These are phyloP conservation scores for Fusarium secorum DNA, from an alignment of 2,329 filamentous ascomycete species.

Conservation along the genomic window DNA sequence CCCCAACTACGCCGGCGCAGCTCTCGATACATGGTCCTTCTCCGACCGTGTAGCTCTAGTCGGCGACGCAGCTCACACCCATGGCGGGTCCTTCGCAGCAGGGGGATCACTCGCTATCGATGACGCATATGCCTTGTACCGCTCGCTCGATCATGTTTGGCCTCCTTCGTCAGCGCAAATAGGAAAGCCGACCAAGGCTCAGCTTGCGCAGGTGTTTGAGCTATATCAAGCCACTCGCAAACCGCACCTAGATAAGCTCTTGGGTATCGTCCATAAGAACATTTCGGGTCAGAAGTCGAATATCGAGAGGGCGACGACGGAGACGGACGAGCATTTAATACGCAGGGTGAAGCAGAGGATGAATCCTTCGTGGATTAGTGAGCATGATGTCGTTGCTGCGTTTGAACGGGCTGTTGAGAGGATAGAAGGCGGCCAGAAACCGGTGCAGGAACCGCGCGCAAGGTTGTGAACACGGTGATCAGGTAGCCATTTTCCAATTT, in stretches of 20 bases:
- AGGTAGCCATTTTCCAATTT: background rate
- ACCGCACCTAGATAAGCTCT: conserved; percentile 48
- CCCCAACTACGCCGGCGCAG: conserved; percentile 53
- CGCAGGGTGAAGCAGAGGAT: conserved; percentile 46
- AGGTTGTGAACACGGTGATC: background rate
- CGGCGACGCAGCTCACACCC: conserved; percentile 52
- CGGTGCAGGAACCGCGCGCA: background rate
- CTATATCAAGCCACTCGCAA: conserved; percentile 55
- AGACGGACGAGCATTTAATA: conserved; percentile 51
- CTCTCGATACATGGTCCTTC: conserved; percentile 53
- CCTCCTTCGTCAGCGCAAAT: conserved; percentile 11
- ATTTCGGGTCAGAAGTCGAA: conserved; percentile 11
- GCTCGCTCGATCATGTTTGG: conserved; percentile 50
- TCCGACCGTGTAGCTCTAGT: conserved; percentile 47
- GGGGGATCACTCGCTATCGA: conserved; percentile 52
- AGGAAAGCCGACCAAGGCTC: conserved; percentile 14
- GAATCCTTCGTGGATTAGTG: conserved; percentile 54
- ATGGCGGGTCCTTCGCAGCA: conserved; percentile 52
- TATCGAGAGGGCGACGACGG: conserved; percentile 25
- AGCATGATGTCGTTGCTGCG: conserved; percentile 54
- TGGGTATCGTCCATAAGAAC: conserved; percentile 24
- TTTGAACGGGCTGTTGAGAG: conserved; percentile 37
- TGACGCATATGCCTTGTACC: conserved; percentile 50
- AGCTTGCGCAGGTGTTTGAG: conserved; percentile 44
- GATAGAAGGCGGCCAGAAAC: background rate